phyloP scores from a whole-genome alignment of 106 monocot species.

The Dioscorea alata region DNA sequence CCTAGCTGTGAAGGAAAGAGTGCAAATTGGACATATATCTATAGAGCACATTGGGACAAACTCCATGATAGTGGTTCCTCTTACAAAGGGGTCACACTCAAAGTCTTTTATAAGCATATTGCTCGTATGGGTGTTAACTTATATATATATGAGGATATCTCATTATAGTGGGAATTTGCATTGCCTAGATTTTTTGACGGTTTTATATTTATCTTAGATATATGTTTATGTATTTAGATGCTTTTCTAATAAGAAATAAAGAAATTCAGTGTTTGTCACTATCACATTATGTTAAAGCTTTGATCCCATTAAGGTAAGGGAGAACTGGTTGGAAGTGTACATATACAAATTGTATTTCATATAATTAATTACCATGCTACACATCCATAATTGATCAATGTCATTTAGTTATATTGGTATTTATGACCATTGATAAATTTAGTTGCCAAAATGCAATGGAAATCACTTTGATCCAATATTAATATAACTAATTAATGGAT shows the following conservation, averaged over 20 bases:
- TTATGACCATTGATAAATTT: no score
- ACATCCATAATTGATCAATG: background rate
- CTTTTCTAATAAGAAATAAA: background rate
- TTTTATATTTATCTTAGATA: no score
- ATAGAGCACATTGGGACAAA: conserved; percentile 12
- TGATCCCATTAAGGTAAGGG: background rate
- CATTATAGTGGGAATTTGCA: background rate
- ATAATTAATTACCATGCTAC: background rate
- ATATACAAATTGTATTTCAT: background rate
- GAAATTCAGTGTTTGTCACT: background rate
- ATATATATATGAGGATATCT: no score
- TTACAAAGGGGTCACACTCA: conserved; percentile 1
- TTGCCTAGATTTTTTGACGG: background rate
- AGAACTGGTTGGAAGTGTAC: background rate
- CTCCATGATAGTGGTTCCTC: background rate
- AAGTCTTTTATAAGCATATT: conserved; percentile 8
- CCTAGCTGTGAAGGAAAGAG: conserved; percentile 19
- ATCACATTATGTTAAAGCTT: background rate
- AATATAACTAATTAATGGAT: no score
- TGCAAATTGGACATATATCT: conserved; percentile 7
- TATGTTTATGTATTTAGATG: background rate
- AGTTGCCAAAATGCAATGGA: no score
- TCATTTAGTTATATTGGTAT: no score
- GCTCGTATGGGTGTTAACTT: background rate
- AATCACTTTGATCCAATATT: no score